These are phyloP conservation scores for Neurospora crassa DNA, from an alignment of 2,329 filamentous ascomycete genomes.

Conservation along the genomic window DNA sequence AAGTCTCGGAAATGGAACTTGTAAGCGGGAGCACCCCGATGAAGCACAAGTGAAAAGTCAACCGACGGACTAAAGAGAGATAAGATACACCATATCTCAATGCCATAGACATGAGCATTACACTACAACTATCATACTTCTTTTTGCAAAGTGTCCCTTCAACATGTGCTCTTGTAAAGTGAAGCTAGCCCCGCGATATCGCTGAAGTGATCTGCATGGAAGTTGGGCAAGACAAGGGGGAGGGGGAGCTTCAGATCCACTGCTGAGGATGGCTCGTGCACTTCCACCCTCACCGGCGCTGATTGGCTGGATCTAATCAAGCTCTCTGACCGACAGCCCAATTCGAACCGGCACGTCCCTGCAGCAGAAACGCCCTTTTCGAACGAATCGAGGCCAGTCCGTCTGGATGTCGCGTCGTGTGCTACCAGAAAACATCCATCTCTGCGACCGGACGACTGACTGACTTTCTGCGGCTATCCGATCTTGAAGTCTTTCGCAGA, in stretches of 20 bases:
- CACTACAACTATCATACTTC: background rate
- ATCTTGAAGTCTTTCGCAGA: background rate
- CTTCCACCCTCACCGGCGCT: background rate
- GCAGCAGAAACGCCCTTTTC: background rate
- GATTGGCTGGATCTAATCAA: background rate
- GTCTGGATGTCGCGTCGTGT: background rate
- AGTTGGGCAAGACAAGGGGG: background rate
- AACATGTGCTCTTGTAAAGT: background rate
- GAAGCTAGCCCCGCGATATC: background rate
- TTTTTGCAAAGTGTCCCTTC: background rate
- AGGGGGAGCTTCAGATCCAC: background rate
- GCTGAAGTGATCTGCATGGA: background rate
- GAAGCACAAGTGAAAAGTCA: background rate
- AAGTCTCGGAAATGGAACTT: background rate
- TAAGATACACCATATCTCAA: background rate
- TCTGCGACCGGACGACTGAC: background rate
- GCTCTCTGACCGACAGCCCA: background rate
- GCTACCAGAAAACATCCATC: background rate
- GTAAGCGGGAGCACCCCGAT: too few species aligned
- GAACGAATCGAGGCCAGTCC: background rate
- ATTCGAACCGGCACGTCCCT: background rate
- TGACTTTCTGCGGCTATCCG: background rate
- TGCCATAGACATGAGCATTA: background rate
- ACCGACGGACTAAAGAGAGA: background rate
- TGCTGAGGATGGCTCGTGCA: background rate